These are phyloP conservation scores for Fusarium sp. DNA, from an alignment of 2,329 filamentous ascomycete species.

Conservation along the genomic window DNA sequence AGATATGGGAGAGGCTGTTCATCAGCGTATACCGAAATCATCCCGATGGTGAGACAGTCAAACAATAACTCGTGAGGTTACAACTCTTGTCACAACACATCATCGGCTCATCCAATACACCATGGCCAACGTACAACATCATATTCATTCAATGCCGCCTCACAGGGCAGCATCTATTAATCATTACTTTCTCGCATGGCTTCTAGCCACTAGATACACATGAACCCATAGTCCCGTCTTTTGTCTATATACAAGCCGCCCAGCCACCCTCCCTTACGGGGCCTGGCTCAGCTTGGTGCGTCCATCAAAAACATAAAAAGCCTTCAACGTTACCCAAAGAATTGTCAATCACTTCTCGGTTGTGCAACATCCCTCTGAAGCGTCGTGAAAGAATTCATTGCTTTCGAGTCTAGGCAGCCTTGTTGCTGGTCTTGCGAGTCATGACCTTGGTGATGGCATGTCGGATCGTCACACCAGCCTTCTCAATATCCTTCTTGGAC, in stretches of 20 bases:
- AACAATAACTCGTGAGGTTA: neutral
- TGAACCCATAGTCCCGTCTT: slow-evolving; percentile 10
- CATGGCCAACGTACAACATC: neutral
- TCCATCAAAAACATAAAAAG: neutral
- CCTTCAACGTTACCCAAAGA: slow-evolving; percentile 1
- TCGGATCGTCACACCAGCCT: slow-evolving; percentile 86
- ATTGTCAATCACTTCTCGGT: neutral
- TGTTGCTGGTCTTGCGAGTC: slow-evolving; percentile 68
- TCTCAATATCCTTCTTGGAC: slow-evolving; percentile 95
- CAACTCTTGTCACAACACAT: neutral
- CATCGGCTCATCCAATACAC: neutral
- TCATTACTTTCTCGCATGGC: slow-evolving; percentile 39
- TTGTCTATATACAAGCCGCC: slow-evolving; percentile 12
- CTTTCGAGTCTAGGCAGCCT: slow-evolving; percentile 32
- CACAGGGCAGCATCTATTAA: slow-evolving; percentile 40
- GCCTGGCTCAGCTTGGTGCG: neutral
- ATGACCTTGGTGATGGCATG: slow-evolving; percentile 96
- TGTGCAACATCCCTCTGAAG: neutral
- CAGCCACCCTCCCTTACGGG: neutral
- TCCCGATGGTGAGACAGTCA: neutral
- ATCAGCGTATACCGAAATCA: neutral
- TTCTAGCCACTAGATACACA: slow-evolving; percentile 26
- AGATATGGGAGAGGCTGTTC: neutral
- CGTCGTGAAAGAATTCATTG: neutral
- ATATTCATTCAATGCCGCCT: slow-evolving; percentile 26